Evolutionary conservation across 768 basidiomycete species (phyloP).

Genomic region (Mycena indigotica): DNA sequence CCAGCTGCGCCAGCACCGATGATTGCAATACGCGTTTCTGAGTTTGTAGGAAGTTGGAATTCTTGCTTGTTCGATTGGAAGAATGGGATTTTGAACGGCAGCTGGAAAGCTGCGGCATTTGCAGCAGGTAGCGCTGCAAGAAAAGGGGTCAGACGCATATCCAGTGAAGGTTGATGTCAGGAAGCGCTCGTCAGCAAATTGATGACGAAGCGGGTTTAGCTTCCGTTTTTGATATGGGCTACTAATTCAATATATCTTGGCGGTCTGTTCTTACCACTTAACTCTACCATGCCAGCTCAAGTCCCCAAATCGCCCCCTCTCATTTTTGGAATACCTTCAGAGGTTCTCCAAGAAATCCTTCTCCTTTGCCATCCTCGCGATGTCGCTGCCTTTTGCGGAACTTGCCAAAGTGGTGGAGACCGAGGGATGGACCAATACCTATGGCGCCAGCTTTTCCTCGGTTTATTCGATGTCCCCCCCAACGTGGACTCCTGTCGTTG

Average conservation of each 20-base stretch:
- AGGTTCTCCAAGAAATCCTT: not conserved
- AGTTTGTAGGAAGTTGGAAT: too few relatives aligned
- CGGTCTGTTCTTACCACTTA: too few relatives aligned
- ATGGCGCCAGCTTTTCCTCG: slow-evolving; percentile 69
- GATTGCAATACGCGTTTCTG: slow-evolving; percentile 70
- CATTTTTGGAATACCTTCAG: slow-evolving; percentile 3
- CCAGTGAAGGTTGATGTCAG: too few relatives aligned
- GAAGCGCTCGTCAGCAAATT: too few relatives aligned
- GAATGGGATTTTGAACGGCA: slow-evolving; percentile 62
- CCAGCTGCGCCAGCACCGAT: slow-evolving; percentile 92
- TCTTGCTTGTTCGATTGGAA: slow-evolving; percentile 24
- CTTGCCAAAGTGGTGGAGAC: slow-evolving; percentile 45
- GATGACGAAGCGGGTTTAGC: too few relatives aligned
- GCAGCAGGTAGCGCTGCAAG: slow-evolving; percentile 13
- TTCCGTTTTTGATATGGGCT: too few relatives aligned
- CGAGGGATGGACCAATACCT: slow-evolving; percentile 56
- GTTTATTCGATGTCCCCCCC: slow-evolving; percentile 70
- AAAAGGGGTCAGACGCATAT: not conserved
- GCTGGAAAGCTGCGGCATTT: slow-evolving; percentile 30
- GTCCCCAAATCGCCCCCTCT: too few relatives aligned
- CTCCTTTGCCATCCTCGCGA: slow-evolving; percentile 55
- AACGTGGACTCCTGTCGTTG: slow-evolving; percentile 29
- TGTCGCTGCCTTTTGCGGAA: slow-evolving; percentile 59
- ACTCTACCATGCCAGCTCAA: too few relatives aligned
- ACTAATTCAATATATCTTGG: too few relatives aligned